Conservation (phyloP, 108 stramenopile species). For the Skeletonema potamos region DNA sequence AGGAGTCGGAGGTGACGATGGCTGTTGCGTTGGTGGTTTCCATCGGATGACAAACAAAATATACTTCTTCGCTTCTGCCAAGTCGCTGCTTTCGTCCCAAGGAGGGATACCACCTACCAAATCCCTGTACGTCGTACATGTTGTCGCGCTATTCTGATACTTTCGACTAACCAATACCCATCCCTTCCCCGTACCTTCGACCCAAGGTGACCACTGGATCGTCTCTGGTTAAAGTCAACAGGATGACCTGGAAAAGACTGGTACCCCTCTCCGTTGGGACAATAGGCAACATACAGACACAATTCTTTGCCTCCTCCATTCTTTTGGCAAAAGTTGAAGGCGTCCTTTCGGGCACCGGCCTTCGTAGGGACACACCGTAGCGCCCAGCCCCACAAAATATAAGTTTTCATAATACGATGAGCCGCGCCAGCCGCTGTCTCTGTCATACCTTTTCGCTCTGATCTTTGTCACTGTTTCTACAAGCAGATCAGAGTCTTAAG, state of each 20-base stretch:
- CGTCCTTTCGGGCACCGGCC: slow-evolving; percentile 27
- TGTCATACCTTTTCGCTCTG: too few relatives aligned
- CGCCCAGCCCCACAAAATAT: too few relatives aligned
- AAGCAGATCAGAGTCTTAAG: too few relatives aligned
- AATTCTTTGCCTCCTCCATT: slow-evolving; percentile 3
- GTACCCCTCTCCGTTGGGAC: slow-evolving; percentile 19
- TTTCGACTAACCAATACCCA: slow-evolving; percentile 36
- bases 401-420: too few relatives aligned
- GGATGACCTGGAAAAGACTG: slow-evolving; percentile 13
- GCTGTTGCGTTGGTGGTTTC: too few relatives aligned
- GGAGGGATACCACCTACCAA: background rate
- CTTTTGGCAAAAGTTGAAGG: slow-evolving; percentile 12
- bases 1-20: too few relatives aligned
- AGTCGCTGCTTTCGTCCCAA: background rate
- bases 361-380: too few relatives aligned
- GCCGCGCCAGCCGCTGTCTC: too few relatives aligned
- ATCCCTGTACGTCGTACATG: slow-evolving; percentile 18
- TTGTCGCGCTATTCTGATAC: slow-evolving; percentile 34
- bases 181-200: slow-evolving; percentile 6
- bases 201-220: slow-evolving; percentile 11
- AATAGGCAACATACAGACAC: slow-evolving; percentile 32
- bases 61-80: background rate
- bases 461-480: too few relatives aligned
- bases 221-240: slow-evolving; percentile 26
- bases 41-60: slow-evolving; percentile 1